Evolutionary conservation across 176 grass and related monocot species (phyloP).

Genomic region (Musa itinerans): DNA sequence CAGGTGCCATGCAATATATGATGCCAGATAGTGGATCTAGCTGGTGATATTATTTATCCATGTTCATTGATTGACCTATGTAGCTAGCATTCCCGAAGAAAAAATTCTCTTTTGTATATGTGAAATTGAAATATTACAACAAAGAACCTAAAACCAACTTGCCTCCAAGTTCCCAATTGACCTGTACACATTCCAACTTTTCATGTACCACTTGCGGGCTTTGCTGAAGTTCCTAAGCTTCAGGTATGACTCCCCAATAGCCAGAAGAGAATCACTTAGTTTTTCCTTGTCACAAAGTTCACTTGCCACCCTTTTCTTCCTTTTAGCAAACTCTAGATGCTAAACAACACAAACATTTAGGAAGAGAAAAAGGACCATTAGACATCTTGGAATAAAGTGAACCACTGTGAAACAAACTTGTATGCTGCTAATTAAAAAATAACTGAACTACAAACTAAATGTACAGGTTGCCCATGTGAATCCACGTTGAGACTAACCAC

Average conservation of each 20-base stretch:
- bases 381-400: constrained; percentile 6
- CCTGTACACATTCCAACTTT: constrained; percentile 62
- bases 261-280: constrained; percentile 56
- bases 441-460: not conserved
- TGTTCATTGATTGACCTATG: not conserved
- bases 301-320: constrained; percentile 57
- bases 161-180: constrained; percentile 78
- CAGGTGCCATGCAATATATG: not conserved
- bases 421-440: not conserved
- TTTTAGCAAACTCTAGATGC: constrained; percentile 79
- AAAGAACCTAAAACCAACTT: constrained; percentile 17
- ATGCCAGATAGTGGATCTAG: not conserved
- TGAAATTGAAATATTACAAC: constrained; percentile 12
- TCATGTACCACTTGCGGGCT: constrained; percentile 87
- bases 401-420: not conserved
- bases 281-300: constrained; percentile 75
- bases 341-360: constrained; percentile 36
- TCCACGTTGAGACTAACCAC: not conserved
- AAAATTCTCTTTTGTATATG: not conserved
- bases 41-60: not conserved
- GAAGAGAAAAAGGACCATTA: not conserved
- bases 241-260: constrained; percentile 73
- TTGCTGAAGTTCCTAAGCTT: constrained; percentile 83
- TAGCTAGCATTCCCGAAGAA: not conserved
- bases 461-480: not conserved